Evolutionary conservation across 2,329 filamentous ascomycete genomes (phyloP).

Genomic region (Fusarium sp.): DNA sequence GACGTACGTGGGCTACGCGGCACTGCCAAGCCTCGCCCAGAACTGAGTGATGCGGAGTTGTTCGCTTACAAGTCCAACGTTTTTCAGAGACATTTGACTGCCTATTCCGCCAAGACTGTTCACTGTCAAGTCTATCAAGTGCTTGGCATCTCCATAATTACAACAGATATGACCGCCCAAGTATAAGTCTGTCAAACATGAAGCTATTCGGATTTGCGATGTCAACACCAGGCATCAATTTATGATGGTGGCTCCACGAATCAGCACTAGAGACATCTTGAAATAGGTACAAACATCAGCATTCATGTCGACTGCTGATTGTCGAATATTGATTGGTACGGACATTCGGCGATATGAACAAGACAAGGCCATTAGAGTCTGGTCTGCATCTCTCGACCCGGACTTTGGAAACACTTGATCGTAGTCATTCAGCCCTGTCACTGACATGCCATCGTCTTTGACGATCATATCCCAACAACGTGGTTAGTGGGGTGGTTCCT

Average conservation of each 20-base stretch:
- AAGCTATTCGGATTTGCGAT: background rate
- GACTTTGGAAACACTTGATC: background rate
- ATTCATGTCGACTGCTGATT: background rate
- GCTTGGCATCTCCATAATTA: slow-evolving; percentile 8
- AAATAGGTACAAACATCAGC: background rate
- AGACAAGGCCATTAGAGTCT: background rate
- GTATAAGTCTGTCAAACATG: background rate
- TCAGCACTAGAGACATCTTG: background rate
- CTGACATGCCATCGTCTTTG: slow-evolving; percentile 7
- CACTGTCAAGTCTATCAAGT: background rate
- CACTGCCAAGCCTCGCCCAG: slow-evolving; percentile 35
- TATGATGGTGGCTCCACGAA: background rate
- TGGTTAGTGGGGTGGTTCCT: slow-evolving; percentile 41
- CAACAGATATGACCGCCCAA: background rate
- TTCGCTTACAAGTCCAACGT: slow-evolving; percentile 3
- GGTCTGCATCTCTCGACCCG: background rate
- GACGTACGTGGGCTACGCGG: slow-evolving; percentile 39
- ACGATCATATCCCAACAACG: slow-evolving; percentile 18
- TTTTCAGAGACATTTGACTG: slow-evolving; percentile 2
- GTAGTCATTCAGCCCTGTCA: background rate
- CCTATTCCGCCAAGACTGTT: slow-evolving; percentile 16
- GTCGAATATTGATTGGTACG: background rate
- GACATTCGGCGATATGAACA: background rate
- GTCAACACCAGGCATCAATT: background rate
- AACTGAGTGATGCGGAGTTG: slow-evolving; percentile 20